Conservation (phyloP, 768 basidiomycete species). For the Suillus ampliporus region DNA sequence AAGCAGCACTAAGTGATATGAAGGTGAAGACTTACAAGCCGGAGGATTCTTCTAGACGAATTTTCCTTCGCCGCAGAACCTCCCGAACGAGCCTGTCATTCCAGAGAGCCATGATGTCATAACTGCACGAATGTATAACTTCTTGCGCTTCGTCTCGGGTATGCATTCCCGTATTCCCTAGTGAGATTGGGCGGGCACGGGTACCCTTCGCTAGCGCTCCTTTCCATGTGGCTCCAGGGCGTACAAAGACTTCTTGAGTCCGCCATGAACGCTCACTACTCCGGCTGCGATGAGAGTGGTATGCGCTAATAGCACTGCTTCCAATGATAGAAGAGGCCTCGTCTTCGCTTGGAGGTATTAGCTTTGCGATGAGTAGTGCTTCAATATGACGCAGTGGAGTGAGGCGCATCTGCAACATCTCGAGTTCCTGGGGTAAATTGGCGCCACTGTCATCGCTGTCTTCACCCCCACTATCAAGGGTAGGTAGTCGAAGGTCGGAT, state of each 20-base stretch:
- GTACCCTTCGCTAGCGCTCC: constrained; percentile 52
- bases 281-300: constrained; percentile 23
- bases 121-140: constrained; percentile 44
- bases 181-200: constrained; percentile 30
- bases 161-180: constrained; percentile 32
- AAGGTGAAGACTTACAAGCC: constrained; percentile 46
- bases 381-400: constrained; percentile 75
- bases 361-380: constrained; percentile 72
- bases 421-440: constrained; percentile 49
- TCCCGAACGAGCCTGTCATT: constrained; percentile 47
- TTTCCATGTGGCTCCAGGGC: constrained; percentile 73
- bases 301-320: constrained; percentile 26
- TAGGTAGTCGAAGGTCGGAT: constrained; percentile 30
- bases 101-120: constrained; percentile 55
- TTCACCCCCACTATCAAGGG: constrained; percentile 37
- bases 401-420: constrained; percentile 64
- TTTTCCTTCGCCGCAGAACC: constrained; percentile 47
- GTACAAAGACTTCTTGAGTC: constrained; percentile 50
- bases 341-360: constrained; percentile 72
- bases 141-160: constrained; percentile 46
- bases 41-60: constrained; percentile 55
- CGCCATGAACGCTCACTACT: constrained; percentile 33
- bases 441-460: constrained; percentile 38
- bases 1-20: neutral
- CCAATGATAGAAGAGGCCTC: constrained; percentile 35